phyloP scores from a whole-genome alignment of 73 alveolate species.

The Blepharisma stoltei region DNA sequence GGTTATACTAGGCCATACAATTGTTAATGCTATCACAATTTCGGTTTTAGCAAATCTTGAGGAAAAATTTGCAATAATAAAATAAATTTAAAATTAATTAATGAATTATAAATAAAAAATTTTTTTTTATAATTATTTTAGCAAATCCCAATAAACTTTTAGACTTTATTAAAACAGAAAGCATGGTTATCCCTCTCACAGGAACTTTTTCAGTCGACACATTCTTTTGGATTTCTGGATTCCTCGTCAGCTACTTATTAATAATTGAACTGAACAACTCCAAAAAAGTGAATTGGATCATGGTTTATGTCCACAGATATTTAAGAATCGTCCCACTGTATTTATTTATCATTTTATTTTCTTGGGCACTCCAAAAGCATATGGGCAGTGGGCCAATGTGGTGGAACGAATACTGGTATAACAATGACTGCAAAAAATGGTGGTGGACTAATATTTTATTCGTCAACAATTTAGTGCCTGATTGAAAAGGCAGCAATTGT shows the following conservation, averaged over 20 bases:
- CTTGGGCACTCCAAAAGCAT: neutral
- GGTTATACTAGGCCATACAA: slow-evolving; percentile 46
- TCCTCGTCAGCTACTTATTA: neutral
- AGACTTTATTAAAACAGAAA: too few relatives aligned
- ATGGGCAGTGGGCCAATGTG: slow-evolving; percentile 18
- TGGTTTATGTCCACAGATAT: neutral
- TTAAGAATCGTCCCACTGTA: slow-evolving; percentile 4
- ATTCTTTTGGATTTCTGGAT: slow-evolving; percentile 8
- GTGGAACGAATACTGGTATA: neutral
- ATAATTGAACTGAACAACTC: neutral
- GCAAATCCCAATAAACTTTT: too few relatives aligned
- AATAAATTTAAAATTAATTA: too few relatives aligned
- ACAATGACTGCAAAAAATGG: slow-evolving; percentile 19
- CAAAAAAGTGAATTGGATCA: neutral
- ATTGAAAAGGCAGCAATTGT: neutral
- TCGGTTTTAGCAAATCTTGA: neutral
- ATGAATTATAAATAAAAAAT: too few relatives aligned
- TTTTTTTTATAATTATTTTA: too few relatives aligned
- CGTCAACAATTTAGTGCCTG: neutral
- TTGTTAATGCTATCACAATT: neutral
- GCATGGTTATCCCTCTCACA: too few relatives aligned
- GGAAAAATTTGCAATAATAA: too few relatives aligned
- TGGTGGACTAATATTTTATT: slow-evolving; percentile 25
- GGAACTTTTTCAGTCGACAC: neutral
- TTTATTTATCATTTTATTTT: neutral